A percentile compares a stretch with the other conserved stretches of the same genome.
phyloP scores from a whole-genome alignment of 1,284 basidiomycete species.

The Malassezia nana region DNA sequence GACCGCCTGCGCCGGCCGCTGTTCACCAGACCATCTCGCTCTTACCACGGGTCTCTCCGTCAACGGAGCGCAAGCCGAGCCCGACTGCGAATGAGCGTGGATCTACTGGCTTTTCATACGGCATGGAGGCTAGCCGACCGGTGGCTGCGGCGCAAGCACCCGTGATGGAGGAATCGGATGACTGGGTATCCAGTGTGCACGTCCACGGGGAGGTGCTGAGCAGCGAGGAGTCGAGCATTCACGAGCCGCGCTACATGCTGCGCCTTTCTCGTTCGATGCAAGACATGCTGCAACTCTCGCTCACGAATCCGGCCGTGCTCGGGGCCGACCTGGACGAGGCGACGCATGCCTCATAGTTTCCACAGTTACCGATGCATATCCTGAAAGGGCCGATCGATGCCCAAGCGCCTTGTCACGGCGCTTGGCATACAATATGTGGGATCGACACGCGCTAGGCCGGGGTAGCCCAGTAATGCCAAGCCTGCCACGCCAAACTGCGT shows the following conservation, averaged over 20 bases:
- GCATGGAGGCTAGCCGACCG: too few species aligned
- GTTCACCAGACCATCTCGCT: too few species aligned
- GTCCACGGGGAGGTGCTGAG: neutral
- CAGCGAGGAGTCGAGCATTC: neutral
- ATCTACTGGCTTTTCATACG: too few species aligned
- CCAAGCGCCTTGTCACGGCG: constrained; percentile 53
- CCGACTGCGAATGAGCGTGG: too few species aligned
- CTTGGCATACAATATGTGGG: constrained; percentile 95
- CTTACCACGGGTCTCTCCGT: too few species aligned
- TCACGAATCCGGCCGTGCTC: neutral
- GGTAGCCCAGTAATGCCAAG: constrained; percentile 78
- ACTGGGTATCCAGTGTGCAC: neutral
- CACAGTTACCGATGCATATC: neutral
- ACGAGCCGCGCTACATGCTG: neutral
- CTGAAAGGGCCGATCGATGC: constrained; percentile 32
- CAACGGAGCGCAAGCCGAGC: too few species aligned
- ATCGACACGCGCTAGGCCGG: constrained; percentile 70
- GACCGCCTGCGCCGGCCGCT: neutral
- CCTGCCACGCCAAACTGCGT: constrained; percentile 86
- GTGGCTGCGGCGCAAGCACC: neutral
- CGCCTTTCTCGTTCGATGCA: constrained; percentile 4
- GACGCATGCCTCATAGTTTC: too few species aligned
- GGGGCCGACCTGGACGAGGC: neutral
- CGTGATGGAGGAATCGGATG: neutral
- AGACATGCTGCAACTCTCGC: neutral